These are phyloP conservation scores for Cubamyces sp. DNA, from an alignment of 768 basidiomycete genomes.

Conservation along the genomic window DNA sequence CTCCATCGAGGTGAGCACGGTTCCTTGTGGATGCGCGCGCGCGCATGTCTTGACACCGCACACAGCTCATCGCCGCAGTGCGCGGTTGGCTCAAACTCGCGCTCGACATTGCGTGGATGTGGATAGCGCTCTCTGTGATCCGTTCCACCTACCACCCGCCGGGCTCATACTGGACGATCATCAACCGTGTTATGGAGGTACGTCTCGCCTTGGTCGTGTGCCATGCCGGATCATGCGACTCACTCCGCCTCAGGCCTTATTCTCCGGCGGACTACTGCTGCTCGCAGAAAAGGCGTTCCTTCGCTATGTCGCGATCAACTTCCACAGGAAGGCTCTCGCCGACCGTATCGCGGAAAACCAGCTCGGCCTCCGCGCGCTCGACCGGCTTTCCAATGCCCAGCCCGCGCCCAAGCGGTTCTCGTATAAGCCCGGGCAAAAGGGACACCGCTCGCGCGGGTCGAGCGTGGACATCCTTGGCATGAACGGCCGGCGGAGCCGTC, in stretches of 20 bases:
- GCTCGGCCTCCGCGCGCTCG: constrained; percentile 69
- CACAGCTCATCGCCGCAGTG: constrained; percentile 67
- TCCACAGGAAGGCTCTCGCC: constrained; percentile 75
- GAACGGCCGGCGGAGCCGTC: constrained; percentile 10
- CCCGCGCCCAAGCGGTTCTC: constrained; percentile 46
- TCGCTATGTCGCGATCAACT: constrained; percentile 79
- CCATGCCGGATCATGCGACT: constrained; percentile 45
- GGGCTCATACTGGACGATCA: constrained; percentile 65
- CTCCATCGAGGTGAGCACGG: constrained; percentile 61
- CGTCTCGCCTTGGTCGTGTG: constrained; percentile 12
- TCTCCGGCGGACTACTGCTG: constrained; percentile 47
- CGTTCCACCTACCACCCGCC: constrained; percentile 60
- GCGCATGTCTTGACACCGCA: background rate
- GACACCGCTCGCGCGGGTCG: constrained; percentile 41
- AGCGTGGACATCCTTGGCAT: constrained; percentile 24
- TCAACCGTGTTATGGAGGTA: constrained; percentile 77
- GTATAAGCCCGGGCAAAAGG: constrained; percentile 41
- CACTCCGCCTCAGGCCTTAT: constrained; percentile 43
- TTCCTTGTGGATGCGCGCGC: background rate
- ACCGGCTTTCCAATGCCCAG: constrained; percentile 70
- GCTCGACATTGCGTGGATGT: constrained; percentile 70
- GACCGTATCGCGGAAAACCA: constrained; percentile 75
- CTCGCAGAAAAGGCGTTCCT: constrained; percentile 64
- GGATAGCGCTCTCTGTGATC: constrained; percentile 73
- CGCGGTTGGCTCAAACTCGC: constrained; percentile 72